phyloP scores from a whole-genome alignment of 2,329 filamentous ascomycete genomes.

The Graphiopsis chlorocephala region DNA sequence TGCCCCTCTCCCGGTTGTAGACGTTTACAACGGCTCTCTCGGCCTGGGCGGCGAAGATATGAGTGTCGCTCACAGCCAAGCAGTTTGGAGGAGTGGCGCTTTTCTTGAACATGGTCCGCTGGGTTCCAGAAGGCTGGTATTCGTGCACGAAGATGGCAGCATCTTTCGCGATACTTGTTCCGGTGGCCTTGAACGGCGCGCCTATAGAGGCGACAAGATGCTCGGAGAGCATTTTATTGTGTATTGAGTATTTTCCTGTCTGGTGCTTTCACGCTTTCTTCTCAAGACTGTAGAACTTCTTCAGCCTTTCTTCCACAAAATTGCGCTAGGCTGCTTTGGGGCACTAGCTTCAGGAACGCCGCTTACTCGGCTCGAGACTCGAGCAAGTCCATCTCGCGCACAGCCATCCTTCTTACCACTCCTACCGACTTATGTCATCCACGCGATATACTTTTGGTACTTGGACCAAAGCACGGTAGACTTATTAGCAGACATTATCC shows the following conservation, averaged over 20 bases:
- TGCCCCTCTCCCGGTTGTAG: constrained; percentile 78
- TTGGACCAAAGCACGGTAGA: not conserved
- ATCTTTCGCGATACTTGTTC: constrained; percentile 62
- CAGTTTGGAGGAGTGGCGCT: constrained; percentile 77
- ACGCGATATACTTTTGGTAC: not conserved
- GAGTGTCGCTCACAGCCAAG: constrained; percentile 73
- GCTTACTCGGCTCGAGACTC: not conserved
- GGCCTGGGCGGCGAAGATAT: constrained; percentile 87
- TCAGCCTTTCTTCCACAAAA: not conserved
- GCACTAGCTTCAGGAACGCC: not conserved
- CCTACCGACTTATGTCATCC: not conserved
- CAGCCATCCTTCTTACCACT: not conserved
- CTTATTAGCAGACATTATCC: not conserved
- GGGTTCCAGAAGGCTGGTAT: constrained; percentile 71
- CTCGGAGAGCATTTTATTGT: constrained; percentile 47
- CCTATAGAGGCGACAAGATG: constrained; percentile 50
- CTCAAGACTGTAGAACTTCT: not conserved
- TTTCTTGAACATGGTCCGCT: constrained; percentile 84
- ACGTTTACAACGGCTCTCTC: constrained; percentile 93
- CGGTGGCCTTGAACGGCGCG: constrained; percentile 40
- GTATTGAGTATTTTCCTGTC: not conserved
- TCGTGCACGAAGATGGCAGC: constrained; percentile 84
- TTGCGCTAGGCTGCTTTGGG: not conserved
- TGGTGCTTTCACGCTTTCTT: constrained; percentile 1
- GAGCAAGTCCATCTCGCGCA: not conserved